Evolutionary conservation across 2,329 filamentous ascomycete species (phyloP).

Genomic region (Chaetomiaceae sp.): DNA sequence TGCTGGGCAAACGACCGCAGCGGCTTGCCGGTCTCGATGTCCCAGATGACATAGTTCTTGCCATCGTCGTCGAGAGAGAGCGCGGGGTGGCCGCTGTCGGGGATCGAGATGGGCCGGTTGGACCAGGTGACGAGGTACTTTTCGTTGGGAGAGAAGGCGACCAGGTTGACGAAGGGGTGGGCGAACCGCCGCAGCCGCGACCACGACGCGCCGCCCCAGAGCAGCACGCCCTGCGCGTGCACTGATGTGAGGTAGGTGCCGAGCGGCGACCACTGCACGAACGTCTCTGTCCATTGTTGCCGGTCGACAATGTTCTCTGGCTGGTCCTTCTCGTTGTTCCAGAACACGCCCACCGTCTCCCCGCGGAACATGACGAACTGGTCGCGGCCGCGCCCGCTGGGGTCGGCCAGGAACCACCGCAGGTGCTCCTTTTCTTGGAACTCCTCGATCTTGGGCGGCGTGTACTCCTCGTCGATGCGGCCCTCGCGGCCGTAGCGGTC

Average conservation of each 20-base stretch:
- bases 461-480: slow-evolving; percentile 86
- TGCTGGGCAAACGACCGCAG: slow-evolving; percentile 91
- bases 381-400: slow-evolving; percentile 74
- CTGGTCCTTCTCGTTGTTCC: slow-evolving; percentile 93
- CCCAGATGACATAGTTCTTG: slow-evolving; percentile 99
- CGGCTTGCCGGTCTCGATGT: slow-evolving; percentile 82
- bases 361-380: slow-evolving; percentile 93
- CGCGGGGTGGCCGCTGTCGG: slow-evolving; percentile 79
- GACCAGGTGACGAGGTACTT: slow-evolving; percentile 97
- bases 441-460: slow-evolving; percentile 71
- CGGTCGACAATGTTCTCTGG: slow-evolving; percentile 89
- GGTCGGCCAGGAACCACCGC: slow-evolving; percentile 86
- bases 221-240: slow-evolving; percentile 91
- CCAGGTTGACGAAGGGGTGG: slow-evolving; percentile 90
- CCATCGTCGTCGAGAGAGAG: slow-evolving; percentile 90
- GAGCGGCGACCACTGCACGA: slow-evolving; percentile 95
- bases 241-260: slow-evolving; percentile 94
- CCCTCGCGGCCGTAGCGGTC: slow-evolving; percentile 94
- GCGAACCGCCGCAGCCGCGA: slow-evolving; percentile 87
- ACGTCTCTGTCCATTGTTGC: slow-evolving; percentile 95
- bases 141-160: slow-evolving; percentile 92
- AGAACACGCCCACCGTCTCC: slow-evolving; percentile 90
- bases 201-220: slow-evolving; percentile 92
- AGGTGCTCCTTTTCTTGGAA: slow-evolving; percentile 93
- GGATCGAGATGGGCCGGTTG: slow-evolving; percentile 84